phyloP scores from a whole-genome alignment of 352 stramenopile genomes.

The Globisporangium rhizosaccharum region DNA sequence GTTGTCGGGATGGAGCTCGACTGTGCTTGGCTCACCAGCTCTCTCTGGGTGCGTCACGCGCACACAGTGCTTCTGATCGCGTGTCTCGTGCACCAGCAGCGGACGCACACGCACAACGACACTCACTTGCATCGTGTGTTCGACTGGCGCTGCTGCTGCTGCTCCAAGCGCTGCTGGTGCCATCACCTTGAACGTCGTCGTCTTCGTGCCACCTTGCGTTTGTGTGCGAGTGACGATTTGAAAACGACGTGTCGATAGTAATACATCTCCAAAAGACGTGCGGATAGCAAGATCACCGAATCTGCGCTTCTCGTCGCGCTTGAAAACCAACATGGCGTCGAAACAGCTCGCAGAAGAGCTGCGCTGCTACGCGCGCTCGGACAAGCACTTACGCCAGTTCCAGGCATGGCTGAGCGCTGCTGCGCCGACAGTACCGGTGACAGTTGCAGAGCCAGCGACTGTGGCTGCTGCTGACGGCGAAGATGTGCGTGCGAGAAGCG shows the following conservation, averaged over 20 bases:
- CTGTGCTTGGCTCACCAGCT: no score
- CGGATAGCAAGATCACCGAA: not conserved
- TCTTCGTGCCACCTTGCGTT: no score
- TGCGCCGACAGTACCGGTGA: conserved; percentile 16
- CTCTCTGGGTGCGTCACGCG: no score
- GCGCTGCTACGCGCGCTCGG: conserved; percentile 66
- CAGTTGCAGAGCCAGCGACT: conserved; percentile 8
- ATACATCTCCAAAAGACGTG: not conserved
- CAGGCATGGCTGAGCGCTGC: conserved; percentile 52
- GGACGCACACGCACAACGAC: no score
- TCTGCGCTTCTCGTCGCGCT: not conserved
- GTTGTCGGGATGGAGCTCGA: not conserved
- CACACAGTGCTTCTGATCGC: no score
- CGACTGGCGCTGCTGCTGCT: no score
- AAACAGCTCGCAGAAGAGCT: conserved; percentile 69
- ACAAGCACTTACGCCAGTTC: conserved; percentile 61
- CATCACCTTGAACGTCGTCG: no score
- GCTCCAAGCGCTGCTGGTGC: no score
- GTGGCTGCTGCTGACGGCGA: conserved; percentile 10
- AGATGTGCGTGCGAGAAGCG: conserved; percentile 21
- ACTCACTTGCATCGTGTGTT: no score
- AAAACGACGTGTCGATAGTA: no score
- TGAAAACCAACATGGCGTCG: conserved; percentile 11
- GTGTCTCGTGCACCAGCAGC: no score
- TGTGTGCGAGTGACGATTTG: no score